phyloP scores from a whole-genome alignment of 768 basidiomycete genomes.

The Tricholoma terreum region DNA sequence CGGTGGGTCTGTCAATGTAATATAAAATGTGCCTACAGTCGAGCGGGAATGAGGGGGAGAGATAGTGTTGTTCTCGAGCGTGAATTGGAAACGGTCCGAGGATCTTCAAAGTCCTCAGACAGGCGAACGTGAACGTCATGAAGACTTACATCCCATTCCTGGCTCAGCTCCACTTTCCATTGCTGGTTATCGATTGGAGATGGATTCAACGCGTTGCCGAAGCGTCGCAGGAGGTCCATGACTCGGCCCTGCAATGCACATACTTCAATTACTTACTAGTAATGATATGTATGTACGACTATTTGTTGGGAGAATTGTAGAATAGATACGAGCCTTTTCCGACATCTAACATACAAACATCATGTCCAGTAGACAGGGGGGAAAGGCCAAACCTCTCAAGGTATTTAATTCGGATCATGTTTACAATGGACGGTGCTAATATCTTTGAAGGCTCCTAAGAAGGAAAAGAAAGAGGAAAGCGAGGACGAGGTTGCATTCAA shows the following conservation, averaged over 20 bases:
- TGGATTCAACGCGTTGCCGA: neutral
- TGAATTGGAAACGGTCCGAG: conserved; percentile 84
- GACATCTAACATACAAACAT: conserved; percentile 9
- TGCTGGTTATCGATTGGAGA: neutral
- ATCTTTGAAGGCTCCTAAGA: conserved; percentile 69
- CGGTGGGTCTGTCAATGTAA: neutral
- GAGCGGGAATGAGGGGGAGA: conserved; percentile 76
- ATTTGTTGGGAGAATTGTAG: conserved; percentile 7
- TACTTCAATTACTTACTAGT: no score
- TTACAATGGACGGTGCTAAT: conserved; percentile 2
- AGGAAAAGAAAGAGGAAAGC: conserved; percentile 67
- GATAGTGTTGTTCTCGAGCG: conserved; percentile 77
- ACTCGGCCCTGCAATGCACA: no score
- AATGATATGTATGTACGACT: neutral
- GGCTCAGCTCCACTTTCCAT: conserved; percentile 23
- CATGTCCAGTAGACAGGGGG: conserved; percentile 74
- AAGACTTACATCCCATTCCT: conserved; percentile 38
- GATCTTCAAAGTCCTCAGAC: conserved; percentile 39
- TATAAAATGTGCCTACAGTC: conserved; percentile 44
- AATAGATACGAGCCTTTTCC: conserved; percentile 8
- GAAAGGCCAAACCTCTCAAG: conserved; percentile 88
- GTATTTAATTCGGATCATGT: conserved; percentile 29
- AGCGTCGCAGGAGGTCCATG: neutral
- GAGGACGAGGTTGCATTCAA: conserved; percentile 75
- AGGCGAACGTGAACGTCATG: neutral